Evolutionary conservation across 2,329 filamentous ascomycete genomes (phyloP), one percentile per base, ranked within the genome.

Genomic region (Fusarium sp.): DNA sequence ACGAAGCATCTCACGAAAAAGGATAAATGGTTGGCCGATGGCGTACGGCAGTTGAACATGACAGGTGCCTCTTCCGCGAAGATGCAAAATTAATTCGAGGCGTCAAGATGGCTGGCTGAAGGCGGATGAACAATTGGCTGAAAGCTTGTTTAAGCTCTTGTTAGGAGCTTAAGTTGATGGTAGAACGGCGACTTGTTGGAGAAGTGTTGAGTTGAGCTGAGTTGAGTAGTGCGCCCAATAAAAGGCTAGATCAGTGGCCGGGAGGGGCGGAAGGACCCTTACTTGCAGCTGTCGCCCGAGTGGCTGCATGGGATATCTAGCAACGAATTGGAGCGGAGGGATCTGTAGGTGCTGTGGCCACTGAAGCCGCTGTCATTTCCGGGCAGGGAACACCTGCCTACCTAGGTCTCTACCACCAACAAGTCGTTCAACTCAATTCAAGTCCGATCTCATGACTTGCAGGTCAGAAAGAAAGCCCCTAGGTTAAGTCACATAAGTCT

Each of bases 41-140:
- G 63, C 59, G 51, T 38, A 47, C 68, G 68, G 59, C 63, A 71
- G 67, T 71, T 70, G 50, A 20, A 49, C 14, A 56, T 52, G 49
- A 42, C 49, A 64, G 46, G 45, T 53, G 63, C 59, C 54, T 68
- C 59, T 65, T 64, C 63, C 51, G 59, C 42, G 27, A 25, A 34
- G 24, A 57, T 18, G 27, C 42, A 22, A 62, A 58, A 51, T 52
- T 60, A 57, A 58, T 65, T 51, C 18, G 34, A 29, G 58, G 63
- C 32, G 55, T 47, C n/a, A 40, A 25, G 38, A 40, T 52, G 67
- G 47, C 67, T 56, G 50, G 45, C 53, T 51, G 50, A 71, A 54
- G 59, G 42, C 45, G 49, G 59, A 42, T 11, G 32, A 11, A 12
- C 22, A 34, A 22, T 24, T 50, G 43, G 49, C 45, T 32, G 38